Base-by-base conservation (phyloP, 176 grass and related monocot genomes). In the Cenchrus purpureus region DNA sequence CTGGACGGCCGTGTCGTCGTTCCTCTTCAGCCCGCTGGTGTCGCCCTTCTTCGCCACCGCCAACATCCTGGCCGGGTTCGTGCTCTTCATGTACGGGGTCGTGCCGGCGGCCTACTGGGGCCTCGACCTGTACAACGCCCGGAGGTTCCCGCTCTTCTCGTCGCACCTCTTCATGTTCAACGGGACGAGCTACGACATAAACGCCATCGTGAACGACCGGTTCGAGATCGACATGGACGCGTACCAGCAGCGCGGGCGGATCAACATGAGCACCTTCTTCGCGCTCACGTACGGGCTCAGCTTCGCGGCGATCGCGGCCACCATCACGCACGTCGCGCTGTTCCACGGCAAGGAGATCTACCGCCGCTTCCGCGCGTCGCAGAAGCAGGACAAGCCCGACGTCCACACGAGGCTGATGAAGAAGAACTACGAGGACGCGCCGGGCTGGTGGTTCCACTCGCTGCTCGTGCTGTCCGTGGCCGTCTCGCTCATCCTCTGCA, bases 1-100 rank as follows among this genome's bases (percentile, higher is more conserved):
- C 75, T 97, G 95, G 95, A 13, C 88, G 0, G 71, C 90, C 0
- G 89, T 97, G 15, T 88, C 92, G 15, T 90, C 95, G 51, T 97
- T 81, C 84, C 95, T 94, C 71, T 76, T 67, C 87, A 97, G 92
- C 76, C 92, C 92, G 4, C 79, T 97, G 13, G 71, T 54, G 50
- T 83, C 79, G 34, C 91, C 91, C 13, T 92, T 88, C 84, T 92
- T 89, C 49, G 84, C 84, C 82, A 87, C 89, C 34, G 68, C 74
- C 80, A 92, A 92, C 43, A 72, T 87, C 74, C 28, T 84, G 14
- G 65, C 71, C 5, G 91, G 87, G 54, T 92, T 79, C 45, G 29
- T 73, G 61, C 16, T 87, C 29, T 75, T 84, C 49, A 64, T 84
- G 71, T 92, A 92, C 71, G 12, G 87, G 42, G 25, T 76, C 53